Conservation (phyloP, 768 basidiomycete species). For the Leccinum aurantiacum region DNA sequence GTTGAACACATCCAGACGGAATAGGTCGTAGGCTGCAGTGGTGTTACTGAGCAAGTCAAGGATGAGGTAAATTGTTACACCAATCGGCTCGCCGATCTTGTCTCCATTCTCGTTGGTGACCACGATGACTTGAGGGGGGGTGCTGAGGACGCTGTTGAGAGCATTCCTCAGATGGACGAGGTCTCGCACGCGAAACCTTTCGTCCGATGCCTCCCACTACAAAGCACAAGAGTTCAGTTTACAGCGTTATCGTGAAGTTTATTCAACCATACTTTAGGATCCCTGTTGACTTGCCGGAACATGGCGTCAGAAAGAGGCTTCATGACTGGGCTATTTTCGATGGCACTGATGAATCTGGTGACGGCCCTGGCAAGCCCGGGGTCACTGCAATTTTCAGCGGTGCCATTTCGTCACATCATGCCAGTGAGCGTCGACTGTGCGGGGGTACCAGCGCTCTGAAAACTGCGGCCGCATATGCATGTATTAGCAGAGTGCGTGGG, state of each 20-base stretch:
- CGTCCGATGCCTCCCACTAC: background rate
- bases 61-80: conserved; percentile 16
- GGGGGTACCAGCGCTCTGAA: too few relatives aligned
- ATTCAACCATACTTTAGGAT: background rate
- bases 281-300: background rate
- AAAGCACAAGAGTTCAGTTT: background rate
- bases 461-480: too few relatives aligned
- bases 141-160: background rate
- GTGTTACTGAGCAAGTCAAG: conserved; percentile 27
- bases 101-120: background rate
- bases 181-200: background rate
- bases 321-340: background rate
- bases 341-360: background rate
- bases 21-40: conserved; percentile 17
- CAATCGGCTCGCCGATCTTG: conserved; percentile 18
- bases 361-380: background rate
- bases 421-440: too few relatives aligned
- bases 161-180: background rate
- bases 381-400: too few relatives aligned
- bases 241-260: background rate
- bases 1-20: conserved; percentile 11
- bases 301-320: background rate
- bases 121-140: background rate
- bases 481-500: too few relatives aligned
- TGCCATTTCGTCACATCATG: too few relatives aligned